Base-by-base conservation (phyloP, 2,329 filamentous ascomycete genomes). In the Fusarium brachygibbosum region DNA sequence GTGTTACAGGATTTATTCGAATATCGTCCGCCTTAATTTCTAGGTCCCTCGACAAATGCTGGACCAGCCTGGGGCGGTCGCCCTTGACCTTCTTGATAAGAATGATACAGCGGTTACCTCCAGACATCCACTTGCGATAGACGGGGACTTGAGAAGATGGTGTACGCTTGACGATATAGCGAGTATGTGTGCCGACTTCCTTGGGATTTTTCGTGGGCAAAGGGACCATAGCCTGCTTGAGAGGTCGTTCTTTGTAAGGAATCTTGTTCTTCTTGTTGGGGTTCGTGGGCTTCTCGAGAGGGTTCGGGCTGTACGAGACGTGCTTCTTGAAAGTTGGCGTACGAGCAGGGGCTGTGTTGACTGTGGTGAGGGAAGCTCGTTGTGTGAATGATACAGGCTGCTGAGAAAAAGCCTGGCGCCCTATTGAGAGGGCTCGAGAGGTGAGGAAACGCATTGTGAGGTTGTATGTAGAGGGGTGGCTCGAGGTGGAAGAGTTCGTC, bases 81-180 rank as follows among this genome's bases (percentile, higher is more conserved):
- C 96, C 96, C 59, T 93, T 89, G 50, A 95, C 86, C 80, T 92
- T 94, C 78, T 93, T 91, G 58, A 99, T 81, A 58, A 88, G 80
- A 7, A 95, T 97, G 74, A 92, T 81, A 74, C 89, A 88, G 76
- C 90, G 85, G 69, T 92, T 96, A 16, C 93, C 93, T 53, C 93
- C 93, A 14, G 88, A 85, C 82, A 93, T 94, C 69, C 81, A 83
- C 70, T 89, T 84, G 17, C 89, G 84, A 81, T 98, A 99, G 44
- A 98, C 87, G 25, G 93, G 89, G 4, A 96, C 82, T 70, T 93
- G 88, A 48, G 89, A 87, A 37, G 87, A 90, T 2, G 84, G 82
- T 5, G 93, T 95, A 66, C 93, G 90, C 52, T 84, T 84, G 69
- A 98, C 86, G 74, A 90, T 86, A 83, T 94, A 97, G 13, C 88